These are phyloP conservation scores for Dioscorea zingiberensis DNA, from an alignment of 106 monocot species.

Conservation along the genomic window DNA sequence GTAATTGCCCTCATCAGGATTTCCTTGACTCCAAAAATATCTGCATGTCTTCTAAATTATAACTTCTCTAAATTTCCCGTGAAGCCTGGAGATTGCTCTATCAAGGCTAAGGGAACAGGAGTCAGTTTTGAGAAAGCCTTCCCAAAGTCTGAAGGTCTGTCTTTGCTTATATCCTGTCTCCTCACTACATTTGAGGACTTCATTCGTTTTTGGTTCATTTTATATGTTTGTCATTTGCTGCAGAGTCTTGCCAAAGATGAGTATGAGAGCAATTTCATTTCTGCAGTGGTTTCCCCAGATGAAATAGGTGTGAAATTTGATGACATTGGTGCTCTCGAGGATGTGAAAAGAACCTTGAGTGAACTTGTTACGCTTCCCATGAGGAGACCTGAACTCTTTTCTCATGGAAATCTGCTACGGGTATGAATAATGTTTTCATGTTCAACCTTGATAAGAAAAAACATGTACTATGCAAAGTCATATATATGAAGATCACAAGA, in stretches of 20 bases:
- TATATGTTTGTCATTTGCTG: slow-evolving; percentile 14
- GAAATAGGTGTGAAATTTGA: slow-evolving; percentile 94
- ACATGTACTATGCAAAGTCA: too few species aligned
- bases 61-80: slow-evolving; percentile 8
- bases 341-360: slow-evolving; percentile 84
- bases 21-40: background rate
- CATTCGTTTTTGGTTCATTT: background rate
- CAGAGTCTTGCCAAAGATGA: slow-evolving; percentile 94
- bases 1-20: slow-evolving; percentile 20
- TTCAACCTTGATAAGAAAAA: too few species aligned
- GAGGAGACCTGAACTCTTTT: slow-evolving; percentile 94
- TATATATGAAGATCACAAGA: too few species aligned
- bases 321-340: slow-evolving; percentile 96
- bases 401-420: slow-evolving; percentile 90
- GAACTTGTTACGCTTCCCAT: slow-evolving; percentile 95
- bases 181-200: background rate
- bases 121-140: slow-evolving; percentile 38
- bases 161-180: background rate
- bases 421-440: slow-evolving; percentile 16
- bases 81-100: slow-evolving; percentile 75
- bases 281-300: slow-evolving; percentile 83
- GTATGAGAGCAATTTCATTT: slow-evolving; percentile 90
- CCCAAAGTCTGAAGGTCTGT: slow-evolving; percentile 66
- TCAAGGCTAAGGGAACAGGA: slow-evolving; percentile 75
- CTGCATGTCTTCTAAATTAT: background rate